phyloP scores from a whole-genome alignment of 352 stramenopile genomes.

The Phytophthora syringae region DNA sequence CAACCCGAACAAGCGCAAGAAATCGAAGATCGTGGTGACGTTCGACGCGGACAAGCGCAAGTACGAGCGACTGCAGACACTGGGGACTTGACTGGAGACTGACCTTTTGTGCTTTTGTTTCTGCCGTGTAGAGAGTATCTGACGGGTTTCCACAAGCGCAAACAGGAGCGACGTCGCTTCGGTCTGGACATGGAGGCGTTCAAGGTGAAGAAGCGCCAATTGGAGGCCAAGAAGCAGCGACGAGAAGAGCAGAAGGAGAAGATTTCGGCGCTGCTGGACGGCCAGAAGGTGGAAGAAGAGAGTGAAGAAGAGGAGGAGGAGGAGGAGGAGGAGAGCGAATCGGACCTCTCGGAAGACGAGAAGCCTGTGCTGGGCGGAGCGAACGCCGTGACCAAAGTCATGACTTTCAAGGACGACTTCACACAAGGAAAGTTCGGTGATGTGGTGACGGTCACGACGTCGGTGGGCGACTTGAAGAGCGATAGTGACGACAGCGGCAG shows the following conservation, averaged over 20 bases:
- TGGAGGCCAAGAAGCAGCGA: constrained; percentile 85
- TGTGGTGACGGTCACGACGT: constrained; percentile 88
- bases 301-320: constrained; percentile 39
- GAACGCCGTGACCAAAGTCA: constrained; percentile 64
- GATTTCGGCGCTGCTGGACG: constrained; percentile 51
- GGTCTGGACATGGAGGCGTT: constrained; percentile 90
- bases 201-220: constrained; percentile 86
- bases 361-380: constrained; percentile 25
- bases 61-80: constrained; percentile 35
- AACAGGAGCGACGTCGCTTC: constrained; percentile 87
- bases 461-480: constrained; percentile 77
- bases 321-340: constrained; percentile 41
- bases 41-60: constrained; percentile 90
- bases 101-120: not conserved
- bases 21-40: constrained; percentile 88
- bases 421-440: constrained; percentile 89
- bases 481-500: constrained; percentile 81
- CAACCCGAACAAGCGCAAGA: constrained; percentile 68
- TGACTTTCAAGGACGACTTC: constrained; percentile 83
- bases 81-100: not conserved
- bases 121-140: constrained; percentile 68
- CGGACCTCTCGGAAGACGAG: constrained; percentile 40
- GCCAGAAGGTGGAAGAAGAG: constrained; percentile 43
- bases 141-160: constrained; percentile 88
- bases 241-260: constrained; percentile 84